These are phyloP conservation scores for Betula pendula DNA, from an alignment of 306 rosid genomes.

Conservation along the genomic window DNA sequence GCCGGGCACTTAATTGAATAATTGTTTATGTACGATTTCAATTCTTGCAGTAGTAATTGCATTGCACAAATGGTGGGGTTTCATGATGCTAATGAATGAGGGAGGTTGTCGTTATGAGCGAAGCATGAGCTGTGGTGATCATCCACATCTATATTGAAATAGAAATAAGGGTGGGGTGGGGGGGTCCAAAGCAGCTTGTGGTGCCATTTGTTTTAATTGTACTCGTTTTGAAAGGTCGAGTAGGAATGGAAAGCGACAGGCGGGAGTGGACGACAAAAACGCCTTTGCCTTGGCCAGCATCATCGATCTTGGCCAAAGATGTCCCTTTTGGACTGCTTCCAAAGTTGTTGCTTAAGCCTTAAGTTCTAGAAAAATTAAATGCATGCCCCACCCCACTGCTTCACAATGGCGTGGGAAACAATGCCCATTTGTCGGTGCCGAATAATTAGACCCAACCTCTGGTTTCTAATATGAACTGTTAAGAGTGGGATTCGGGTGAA, in stretches of 20 bases:
- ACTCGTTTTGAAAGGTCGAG: constrained; percentile 12
- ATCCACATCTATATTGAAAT: neutral
- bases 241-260: constrained; percentile 1
- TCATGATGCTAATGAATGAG: no score
- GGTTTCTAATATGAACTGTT: no score
- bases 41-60: no score
- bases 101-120: neutral
- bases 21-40: neutral
- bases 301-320: constrained; percentile 20
- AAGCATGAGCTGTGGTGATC: neutral
- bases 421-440: neutral
- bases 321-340: constrained; percentile 32
- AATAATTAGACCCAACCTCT: no score
- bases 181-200: neutral
- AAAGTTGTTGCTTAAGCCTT: constrained; percentile 25
- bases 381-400: neutral
- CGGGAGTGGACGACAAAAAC: constrained; percentile 29
- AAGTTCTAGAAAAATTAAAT: constrained; percentile 11
- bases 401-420: neutral
- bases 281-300: constrained; percentile 33
- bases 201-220: neutral
- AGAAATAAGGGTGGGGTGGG: no score
- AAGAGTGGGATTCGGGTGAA: no score
- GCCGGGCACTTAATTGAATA: neutral
- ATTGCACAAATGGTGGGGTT: no score